These are phyloP conservation scores for Staphylotrichum longicolle DNA, from an alignment of 495 filamentous ascomycete species.

Conservation along the genomic window DNA sequence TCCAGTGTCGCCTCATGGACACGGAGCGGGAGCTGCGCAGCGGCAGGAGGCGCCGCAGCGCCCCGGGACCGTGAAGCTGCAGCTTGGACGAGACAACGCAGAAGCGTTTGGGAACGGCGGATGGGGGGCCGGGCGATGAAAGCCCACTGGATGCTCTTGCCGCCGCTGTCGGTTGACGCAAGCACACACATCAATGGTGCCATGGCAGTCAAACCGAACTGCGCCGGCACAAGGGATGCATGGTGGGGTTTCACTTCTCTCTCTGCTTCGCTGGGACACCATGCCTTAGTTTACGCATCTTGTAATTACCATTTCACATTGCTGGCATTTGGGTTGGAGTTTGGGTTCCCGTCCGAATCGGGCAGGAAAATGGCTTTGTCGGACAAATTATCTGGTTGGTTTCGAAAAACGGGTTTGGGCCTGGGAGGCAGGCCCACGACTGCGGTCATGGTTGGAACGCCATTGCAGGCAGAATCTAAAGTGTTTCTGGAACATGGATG, in stretches of 20 bases:
- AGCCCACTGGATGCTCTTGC: too few species aligned
- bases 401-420: not conserved
- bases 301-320: conserved; percentile 8
- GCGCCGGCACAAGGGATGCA: not conserved
- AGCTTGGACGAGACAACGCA: too few species aligned
- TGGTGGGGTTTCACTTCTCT: not conserved
- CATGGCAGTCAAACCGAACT: too few species aligned
- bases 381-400: not conserved
- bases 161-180: too few species aligned
- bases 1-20: conserved; percentile 62
- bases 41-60: conserved; percentile 44
- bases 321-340: conserved; percentile 23
- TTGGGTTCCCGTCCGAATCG: not conserved
- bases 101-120: too few species aligned
- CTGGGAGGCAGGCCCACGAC: not conserved
- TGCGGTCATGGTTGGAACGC: too few species aligned
- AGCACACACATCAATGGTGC: too few species aligned
- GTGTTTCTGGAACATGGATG: too few species aligned
- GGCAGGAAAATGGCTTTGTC: too few species aligned
- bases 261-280: conserved; percentile 1
- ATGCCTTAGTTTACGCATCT: not conserved
- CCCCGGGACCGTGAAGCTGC: conserved; percentile 26
- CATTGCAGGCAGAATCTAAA: too few species aligned
- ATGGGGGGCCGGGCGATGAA: too few species aligned
- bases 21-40: conserved; percentile 58